Evolutionary conservation across 768 basidiomycete genomes (phyloP), one percentile per base, ranked within the genome.

Genomic region (Lactarius psammicola): DNA sequence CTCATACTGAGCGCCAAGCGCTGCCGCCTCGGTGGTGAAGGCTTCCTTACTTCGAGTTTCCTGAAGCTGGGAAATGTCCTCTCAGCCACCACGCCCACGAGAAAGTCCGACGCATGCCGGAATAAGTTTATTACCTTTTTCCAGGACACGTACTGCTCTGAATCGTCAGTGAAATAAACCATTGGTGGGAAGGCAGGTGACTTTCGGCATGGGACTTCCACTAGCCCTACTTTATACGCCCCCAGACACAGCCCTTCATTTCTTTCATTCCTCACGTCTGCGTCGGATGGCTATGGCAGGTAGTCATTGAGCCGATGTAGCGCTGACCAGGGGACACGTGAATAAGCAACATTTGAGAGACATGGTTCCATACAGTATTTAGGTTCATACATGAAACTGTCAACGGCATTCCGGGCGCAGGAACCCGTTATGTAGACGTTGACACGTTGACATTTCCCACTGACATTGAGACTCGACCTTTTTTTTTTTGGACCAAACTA

Each of bases 141-240:
- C 65, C 65, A 66, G 23, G 56, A 58, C 23, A 6, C 40, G 56
- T n/a, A 44, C 49, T 66, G 60, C 46, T 62, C 60, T 15, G 65
- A 66, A 54, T 66, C 65, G 3, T 61, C 46, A 1, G 38, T 4
- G 56, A 26, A 66, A 44, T 62, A 66, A 62, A 23, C 56, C 65
- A 66, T 66, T 17, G 31, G 31, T 7, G 31, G 56, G 40, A 23
- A 20, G 18, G 7, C 4, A 20, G 44, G 44, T 42, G 1, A 46
- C 44, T n/a, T 46, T 46, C 7, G 7, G 20, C 8, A 46, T n/a
- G 8, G 20, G 7, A n/a, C 44, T 0, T 4, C 15, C n/a, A n/a
- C n/a, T n/a, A 10, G 44, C 46, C 10, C 5, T 38, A 4, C 23
- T 49, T 49, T 46, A 49, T 49, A 26, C 23, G 23, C 23, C 23